phyloP scores from a whole-genome alignment of 805 yeast genomes.

The Kuraishia floccosa region DNA sequence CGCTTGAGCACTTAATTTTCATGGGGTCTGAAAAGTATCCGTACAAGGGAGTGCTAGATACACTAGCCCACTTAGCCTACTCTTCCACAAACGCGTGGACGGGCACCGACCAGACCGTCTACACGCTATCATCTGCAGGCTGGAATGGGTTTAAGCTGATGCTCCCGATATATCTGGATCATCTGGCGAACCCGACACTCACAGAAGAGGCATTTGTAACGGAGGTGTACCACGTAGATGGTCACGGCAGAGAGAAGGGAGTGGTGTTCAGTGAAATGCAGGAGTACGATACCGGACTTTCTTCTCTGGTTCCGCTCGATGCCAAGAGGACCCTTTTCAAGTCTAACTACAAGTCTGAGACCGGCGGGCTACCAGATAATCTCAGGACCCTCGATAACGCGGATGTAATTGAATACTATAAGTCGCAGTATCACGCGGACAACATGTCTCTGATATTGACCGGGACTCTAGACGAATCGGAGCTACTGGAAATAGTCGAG shows the following conservation, averaged over 20 bases:
- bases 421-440: slow-evolving; percentile 62
- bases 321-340: slow-evolving; percentile 47
- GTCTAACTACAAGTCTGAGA: slow-evolving; percentile 86
- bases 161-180: slow-evolving; percentile 86
- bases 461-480: slow-evolving; percentile 56
- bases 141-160: slow-evolving; percentile 87
- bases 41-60: slow-evolving; percentile 83
- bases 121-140: slow-evolving; percentile 85
- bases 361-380: slow-evolving; percentile 82
- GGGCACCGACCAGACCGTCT: slow-evolving; percentile 89
- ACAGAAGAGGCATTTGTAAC: slow-evolving; percentile 88
- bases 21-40: slow-evolving; percentile 91
- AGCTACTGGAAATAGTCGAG: neutral
- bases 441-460: slow-evolving; percentile 74
- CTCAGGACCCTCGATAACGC: slow-evolving; percentile 64
- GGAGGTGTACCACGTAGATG: slow-evolving; percentile 92
- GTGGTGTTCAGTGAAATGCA: slow-evolving; percentile 98
- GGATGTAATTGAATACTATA: slow-evolving; percentile 69
- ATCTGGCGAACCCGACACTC: slow-evolving; percentile 71
- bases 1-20: slow-evolving; percentile 86
- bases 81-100: slow-evolving; percentile 97
- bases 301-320: slow-evolving; percentile 51
- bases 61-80: slow-evolving; percentile 72
- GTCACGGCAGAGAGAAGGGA: slow-evolving; percentile 84
- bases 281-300: slow-evolving; percentile 73